Evolutionary conservation across 2,329 filamentous ascomycete genomes (phyloP).

Genomic region (Fusarium nelsonii): DNA sequence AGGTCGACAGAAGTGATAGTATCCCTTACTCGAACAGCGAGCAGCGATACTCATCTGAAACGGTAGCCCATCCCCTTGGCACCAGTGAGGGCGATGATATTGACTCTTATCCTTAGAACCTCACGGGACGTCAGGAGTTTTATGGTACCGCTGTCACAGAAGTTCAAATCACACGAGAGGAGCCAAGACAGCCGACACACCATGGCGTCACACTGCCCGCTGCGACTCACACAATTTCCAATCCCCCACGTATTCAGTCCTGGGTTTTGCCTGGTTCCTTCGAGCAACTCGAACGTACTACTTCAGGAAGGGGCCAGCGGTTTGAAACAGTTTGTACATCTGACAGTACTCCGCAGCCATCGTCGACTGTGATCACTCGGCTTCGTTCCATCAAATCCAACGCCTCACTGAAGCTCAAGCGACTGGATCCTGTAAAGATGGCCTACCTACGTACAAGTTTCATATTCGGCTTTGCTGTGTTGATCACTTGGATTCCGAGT

Average conservation of each 20-base stretch:
- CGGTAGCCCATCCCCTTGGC: slow-evolving; percentile 45
- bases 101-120: slow-evolving; percentile 45
- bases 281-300: slow-evolving; percentile 29
- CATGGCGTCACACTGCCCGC: slow-evolving; percentile 25
- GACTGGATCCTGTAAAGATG: slow-evolving; percentile 67
- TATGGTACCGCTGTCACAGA: slow-evolving; percentile 65
- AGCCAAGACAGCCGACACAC: slow-evolving; percentile 28
- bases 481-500: slow-evolving; percentile 73
- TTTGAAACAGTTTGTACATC: slow-evolving; percentile 51
- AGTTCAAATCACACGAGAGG: slow-evolving; percentile 58
- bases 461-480: slow-evolving; percentile 69
- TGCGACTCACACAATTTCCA: slow-evolving; percentile 29
- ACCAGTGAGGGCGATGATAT: slow-evolving; percentile 1
- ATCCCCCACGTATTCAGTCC: slow-evolving; percentile 40
- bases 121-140: slow-evolving; percentile 49
- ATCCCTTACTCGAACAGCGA: slow-evolving; percentile 46
- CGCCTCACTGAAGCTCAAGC: slow-evolving; percentile 51
- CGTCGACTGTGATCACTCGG: slow-evolving; percentile 34
- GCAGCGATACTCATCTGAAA: slow-evolving; percentile 52
- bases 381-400: slow-evolving; percentile 47
- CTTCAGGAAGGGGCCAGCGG: slow-evolving; percentile 35
- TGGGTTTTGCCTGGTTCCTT: slow-evolving; percentile 42
- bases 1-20: slow-evolving; percentile 33
- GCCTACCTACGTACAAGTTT: slow-evolving; percentile 71
- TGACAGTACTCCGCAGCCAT: slow-evolving; percentile 28